Base-by-base conservation (phyloP, 2,329 filamentous ascomycete genomes). In the Ceratocystis ficicola region DNA sequence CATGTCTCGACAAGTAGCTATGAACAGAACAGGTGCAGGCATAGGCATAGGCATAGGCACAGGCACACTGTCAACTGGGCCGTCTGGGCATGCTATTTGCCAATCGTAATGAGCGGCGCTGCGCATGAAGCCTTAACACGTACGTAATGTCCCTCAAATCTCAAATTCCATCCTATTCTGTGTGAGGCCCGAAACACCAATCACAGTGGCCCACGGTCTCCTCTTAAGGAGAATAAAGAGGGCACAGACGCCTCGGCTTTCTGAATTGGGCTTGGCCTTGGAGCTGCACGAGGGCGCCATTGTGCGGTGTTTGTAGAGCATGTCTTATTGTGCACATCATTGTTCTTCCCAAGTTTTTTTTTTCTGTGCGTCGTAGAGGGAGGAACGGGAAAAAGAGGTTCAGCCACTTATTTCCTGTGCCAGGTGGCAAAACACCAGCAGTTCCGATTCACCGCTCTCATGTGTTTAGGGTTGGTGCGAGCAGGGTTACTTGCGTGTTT, bases 101-200 rank as follows among this genome's bases (percentile, higher is more conserved):
- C 28, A 57, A 57, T 30, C 12, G 25, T 25, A 57, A 17, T 57
- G 22, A 30, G 36, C 28, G 52, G 52, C 52, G 25, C 52, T 59
- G 55, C 5, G 28, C 55, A 59, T 59, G 55, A 36, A 59, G 28
- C 55, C 28, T 32, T 25, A 59, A 36, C 55, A 28, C 55, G 17
- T 8, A 28, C 60, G 28, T 25, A 48, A 46, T 62, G 60, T 46
- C 36, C 44, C 60, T 62, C 60, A 44, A 44, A 48, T 48, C 44
- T 30, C 60, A 62, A 62, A 46, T 28, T 62, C 22, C 60, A 62
- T 62, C 36, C 22, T n/a, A 28, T 48, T 62, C 36, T 62, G 36
- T 44, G 17, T 44, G 60, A 44, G 60, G 44, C 60, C 36, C 44
- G 36, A 41, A 44, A 62, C 20, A 41, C 20, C 25, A 28, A 62